Evolutionary conservation across 2,329 filamentous ascomycete genomes (phyloP), one percentile per base, ranked within the genome.

Genomic region (Verticillium albo-atrum): DNA sequence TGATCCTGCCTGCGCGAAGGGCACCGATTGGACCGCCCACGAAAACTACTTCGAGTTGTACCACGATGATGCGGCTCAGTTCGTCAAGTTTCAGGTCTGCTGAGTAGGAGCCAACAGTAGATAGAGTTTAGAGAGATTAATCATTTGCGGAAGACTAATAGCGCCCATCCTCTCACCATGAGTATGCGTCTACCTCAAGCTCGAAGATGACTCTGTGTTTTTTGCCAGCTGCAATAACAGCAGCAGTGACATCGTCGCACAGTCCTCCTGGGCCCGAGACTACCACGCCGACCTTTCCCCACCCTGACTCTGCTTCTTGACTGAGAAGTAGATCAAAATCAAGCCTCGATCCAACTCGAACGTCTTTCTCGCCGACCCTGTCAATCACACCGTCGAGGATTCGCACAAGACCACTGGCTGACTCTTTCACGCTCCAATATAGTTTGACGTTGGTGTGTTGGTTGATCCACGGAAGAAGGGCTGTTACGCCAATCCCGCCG

Each of bases 401-500:
- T 6, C 71, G 58, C 26, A 67, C 66, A 7, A 79, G 61, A 2
- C 66, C 62, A 25, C 58, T 54, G 1, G 65, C 67, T 1, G 57
- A 51, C 15, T 64, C 59, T 57, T 68, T 70, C 9, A 76, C 64
- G 56, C 71, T 72, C 73, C 73, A 79, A 53, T 35, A 68, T 1
- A 79, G 66, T 61, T 74, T 76, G 6, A 72, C 60, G 59, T 75
- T 77, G 20, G 59, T 53, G 58, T 76, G 75, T 42, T 56, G 56
- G 17, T 58, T 56, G 3, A 74, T 42, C 55, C 70, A 72, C 3
- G 75, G 71, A 0, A 82, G 61, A 15, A 79, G 53, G 3, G 70
- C 76, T 0, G 79, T 81, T 64, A 82, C 78, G 51, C 79, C 79
- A 28, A 82, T 77, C 9, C 79, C 80, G 20, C 80, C 80, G 2